Evolutionary conservation across 805 yeast species (phyloP), one percentile per base, ranked within the genome.

Genomic region (Millerozyma acaciae): DNA sequence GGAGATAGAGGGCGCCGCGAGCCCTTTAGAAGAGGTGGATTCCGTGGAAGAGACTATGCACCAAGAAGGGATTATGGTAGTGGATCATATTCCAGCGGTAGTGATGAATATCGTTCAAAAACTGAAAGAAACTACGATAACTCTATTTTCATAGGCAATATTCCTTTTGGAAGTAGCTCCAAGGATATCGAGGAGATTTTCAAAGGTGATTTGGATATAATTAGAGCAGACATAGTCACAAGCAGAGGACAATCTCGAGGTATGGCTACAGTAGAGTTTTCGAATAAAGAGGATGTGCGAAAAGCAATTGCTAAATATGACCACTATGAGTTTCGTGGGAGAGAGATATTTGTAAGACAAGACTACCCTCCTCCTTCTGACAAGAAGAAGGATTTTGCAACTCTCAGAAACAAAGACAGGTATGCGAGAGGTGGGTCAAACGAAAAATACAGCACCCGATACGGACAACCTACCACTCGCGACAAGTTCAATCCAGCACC

Each of bases 191-290:
- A 75, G 50, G 78, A 68, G 12, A 67, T 73, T 42, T 84, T 84
- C 56, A 60, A 67, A n/a, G 60, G 58, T 17, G 52, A 53, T 16
- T 62, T 57, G 43, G 73, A 69, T 18, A 82, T 88, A 34, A 70
- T 80, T 14, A 74, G 85, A 43, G 95, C 96, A 3, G 96, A 88
- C 55, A 80, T 89, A 33, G 81, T 87, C 28, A 78, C 80, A 2
- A 71, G 76, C 40, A 76, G 80, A 46, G 94, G 94, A 36, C 82
- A 82, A 50, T 81, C 87, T 51, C 71, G 90, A 61, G 95, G 95
- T 42, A 83, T 82, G 90, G 90, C 89, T 25, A 85, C 95, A 16
- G 96, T 88, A 26, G 96, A 88, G 57, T 89, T 81, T 50, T 65
- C 77, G 8, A 65, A 66, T 37, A 68, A 69, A 39, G 79, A 73